Conservation (phyloP, 179 eudicot genomes). For the Drosera spatulata region DNA sequence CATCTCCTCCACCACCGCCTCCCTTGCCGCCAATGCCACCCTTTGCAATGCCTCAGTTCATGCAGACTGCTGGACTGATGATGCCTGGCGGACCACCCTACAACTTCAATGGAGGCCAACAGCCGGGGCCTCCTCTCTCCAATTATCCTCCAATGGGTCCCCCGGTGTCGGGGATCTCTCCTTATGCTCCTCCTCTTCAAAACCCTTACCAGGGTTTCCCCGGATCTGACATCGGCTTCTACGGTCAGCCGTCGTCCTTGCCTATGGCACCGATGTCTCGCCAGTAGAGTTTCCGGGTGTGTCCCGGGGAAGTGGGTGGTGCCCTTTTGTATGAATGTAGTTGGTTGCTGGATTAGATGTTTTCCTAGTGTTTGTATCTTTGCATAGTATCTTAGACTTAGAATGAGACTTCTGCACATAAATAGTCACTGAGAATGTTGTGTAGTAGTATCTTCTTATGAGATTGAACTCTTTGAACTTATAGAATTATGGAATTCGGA, state of each 20-base stretch:
- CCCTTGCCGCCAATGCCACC: constrained; percentile 53
- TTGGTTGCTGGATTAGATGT: too few relatives aligned
- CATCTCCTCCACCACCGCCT: constrained; percentile 52
- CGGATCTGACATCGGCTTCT: constrained; percentile 49
- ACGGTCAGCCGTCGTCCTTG: constrained; percentile 38
- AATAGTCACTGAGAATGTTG: neutral
- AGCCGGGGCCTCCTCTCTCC: constrained; percentile 23
- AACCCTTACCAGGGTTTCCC: constrained; percentile 40
- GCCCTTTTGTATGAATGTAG: too few relatives aligned
- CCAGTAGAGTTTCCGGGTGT: constrained; percentile 16
- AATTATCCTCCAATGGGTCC: constrained; percentile 31
- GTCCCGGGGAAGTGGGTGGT: neutral
- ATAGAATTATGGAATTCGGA: too few relatives aligned
- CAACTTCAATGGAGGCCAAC: constrained; percentile 36
- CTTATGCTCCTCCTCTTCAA: constrained; percentile 22
- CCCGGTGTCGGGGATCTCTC: constrained; percentile 20
- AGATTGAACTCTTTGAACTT: too few relatives aligned
- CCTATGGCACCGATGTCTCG: constrained; percentile 59
- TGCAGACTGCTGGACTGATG: constrained; percentile 42
- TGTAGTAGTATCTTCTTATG: constrained; percentile 4
- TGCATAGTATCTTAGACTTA: neutral
- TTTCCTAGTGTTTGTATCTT: neutral
- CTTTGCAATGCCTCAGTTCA: constrained; percentile 43
- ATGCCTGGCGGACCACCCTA: constrained; percentile 21
- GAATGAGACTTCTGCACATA: neutral